These are phyloP conservation scores for Claviceps maximensis DNA, from an alignment of 2,329 filamentous ascomycete genomes.

Conservation along the genomic window DNA sequence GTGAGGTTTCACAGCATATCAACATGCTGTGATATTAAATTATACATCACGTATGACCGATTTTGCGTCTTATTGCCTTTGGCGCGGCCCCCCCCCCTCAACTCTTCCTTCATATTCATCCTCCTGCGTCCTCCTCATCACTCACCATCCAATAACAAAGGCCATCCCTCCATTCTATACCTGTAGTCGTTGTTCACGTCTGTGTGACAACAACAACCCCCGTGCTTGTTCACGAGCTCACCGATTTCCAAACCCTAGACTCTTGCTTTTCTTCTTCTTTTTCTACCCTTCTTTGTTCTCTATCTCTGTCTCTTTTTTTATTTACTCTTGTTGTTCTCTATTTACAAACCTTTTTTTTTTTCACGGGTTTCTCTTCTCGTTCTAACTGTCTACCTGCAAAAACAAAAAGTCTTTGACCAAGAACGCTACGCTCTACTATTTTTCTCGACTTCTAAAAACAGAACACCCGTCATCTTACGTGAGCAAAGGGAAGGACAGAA, in stretches of 20 bases:
- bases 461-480: no score
- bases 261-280: not conserved
- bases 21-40: not conserved
- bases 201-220: not conserved
- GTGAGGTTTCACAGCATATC: constrained; percentile 1
- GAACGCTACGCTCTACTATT: no score
- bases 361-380: no score
- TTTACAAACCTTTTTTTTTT: no score
- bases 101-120: no score
- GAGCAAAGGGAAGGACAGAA: no score
- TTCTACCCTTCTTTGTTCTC: not conserved
- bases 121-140: no score
- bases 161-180: not conserved
- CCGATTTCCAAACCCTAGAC: not conserved
- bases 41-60: not conserved
- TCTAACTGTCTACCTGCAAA: no score
- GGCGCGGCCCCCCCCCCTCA: no score
- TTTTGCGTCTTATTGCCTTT: not conserved
- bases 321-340: not conserved
- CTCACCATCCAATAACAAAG: not conserved
- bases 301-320: not conserved
- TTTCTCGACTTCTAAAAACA: no score
- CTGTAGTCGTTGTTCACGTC: not conserved
- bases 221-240: not conserved
- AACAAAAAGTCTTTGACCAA: no score